Base-by-base conservation (phyloP, 441 rosid genomes). In the Jatropha multifida region DNA sequence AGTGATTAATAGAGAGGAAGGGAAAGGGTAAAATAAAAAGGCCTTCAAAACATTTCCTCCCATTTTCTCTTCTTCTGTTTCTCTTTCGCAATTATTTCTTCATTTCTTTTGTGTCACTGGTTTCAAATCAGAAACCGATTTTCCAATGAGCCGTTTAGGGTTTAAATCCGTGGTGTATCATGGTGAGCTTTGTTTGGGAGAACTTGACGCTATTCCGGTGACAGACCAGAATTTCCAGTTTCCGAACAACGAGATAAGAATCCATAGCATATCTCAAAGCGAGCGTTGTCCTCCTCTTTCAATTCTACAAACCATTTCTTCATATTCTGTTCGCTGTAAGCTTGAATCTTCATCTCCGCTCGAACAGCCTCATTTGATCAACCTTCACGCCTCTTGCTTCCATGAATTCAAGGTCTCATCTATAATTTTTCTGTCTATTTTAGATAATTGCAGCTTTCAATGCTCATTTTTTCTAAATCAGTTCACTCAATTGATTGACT, bases 231-330 rank as follows among this genome's bases (percentile, higher is more conserved):
- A 80, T 64, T 92, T 94, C 82, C 89, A 84, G 72, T 96, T 94
- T 81, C 99, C 98, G 1, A 89, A 88, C 88, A 89, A 89, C 81
- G 98, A 94, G 89, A 92, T 96, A 76, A 92, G 94, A 68, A 94
- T 96, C 86, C 94, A 87, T 74, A 98, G 82, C 76, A 73, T 92
- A 18, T 88, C 97, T 37, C 90, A 86, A 5, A 74, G 69, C 9
- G 98, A 93, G 77, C 88, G 99, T 38, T 96, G 99, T 74, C 90
- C 93, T 78, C 98, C 99, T 40, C 95, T 91, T 46, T 89, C 99
- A 32, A 82, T 96, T 81, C 94, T 96, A 52, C 97, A 91, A 60
- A 90, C 98, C 41, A 84, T 96, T 73, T 90, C 98, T 51, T 86
- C 99, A 8, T 89, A 76, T 56, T 83, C 98, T 20, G 92, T 94